Conservation (phyloP, 2,329 filamentous ascomycete species). For the Fusarium sp. region DNA sequence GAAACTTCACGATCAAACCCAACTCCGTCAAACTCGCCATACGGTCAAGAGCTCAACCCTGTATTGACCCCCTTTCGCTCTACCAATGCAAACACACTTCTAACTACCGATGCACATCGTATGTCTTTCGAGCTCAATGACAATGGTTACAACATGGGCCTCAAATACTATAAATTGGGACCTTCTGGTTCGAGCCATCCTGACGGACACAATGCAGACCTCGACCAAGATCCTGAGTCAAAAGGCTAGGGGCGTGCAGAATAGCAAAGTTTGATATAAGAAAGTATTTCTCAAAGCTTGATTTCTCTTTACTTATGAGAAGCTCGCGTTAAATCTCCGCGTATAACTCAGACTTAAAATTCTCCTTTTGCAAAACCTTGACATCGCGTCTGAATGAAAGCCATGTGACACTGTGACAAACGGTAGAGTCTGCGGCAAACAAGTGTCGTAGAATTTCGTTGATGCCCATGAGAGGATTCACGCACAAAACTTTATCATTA, state of each 20-base stretch:
- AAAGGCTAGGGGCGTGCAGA: neutral
- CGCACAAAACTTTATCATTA: neutral
- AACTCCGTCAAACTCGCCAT: neutral
- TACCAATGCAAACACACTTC: neutral
- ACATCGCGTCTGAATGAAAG: neutral
- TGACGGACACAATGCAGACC: neutral
- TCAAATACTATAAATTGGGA: neutral
- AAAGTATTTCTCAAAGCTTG: neutral
- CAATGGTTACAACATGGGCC: neutral
- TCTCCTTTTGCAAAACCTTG: neutral
- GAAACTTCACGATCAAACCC: neutral
- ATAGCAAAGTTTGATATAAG: neutral
- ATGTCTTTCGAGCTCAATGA: neutral
- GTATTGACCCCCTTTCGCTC: neutral
- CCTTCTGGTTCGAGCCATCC: neutral
- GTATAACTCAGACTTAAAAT: neutral
- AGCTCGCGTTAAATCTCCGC: neutral
- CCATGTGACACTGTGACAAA: constrained; percentile 10
- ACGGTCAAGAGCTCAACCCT: neutral
- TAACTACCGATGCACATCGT: neutral
- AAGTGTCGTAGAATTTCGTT: neutral
- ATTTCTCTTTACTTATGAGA: neutral
- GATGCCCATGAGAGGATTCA: neutral
- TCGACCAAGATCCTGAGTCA: neutral
- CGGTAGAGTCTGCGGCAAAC: neutral